Evolutionary conservation across 768 basidiomycete species (phyloP).

Genomic region (Sistotremastrum suecicum): DNA sequence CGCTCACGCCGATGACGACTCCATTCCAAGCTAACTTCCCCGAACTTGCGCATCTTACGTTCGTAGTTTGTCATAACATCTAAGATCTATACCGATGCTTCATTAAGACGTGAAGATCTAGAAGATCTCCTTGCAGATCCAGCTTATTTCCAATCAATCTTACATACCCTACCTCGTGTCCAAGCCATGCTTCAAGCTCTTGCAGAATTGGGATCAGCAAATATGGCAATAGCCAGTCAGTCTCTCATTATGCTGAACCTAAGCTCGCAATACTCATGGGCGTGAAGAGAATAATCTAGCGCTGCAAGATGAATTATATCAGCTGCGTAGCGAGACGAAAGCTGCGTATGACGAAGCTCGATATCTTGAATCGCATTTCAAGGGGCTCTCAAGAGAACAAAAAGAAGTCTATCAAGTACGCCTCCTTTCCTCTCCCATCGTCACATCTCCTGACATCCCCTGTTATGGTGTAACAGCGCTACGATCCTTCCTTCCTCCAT

Average conservation of each 20-base stretch:
- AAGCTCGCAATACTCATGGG: no score
- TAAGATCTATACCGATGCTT: background rate
- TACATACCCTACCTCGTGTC: slow-evolving; percentile 66
- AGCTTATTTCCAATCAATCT: slow-evolving; percentile 73
- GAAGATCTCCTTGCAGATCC: slow-evolving; percentile 78
- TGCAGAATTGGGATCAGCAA: slow-evolving; percentile 66
- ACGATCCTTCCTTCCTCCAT: slow-evolving; percentile 75
- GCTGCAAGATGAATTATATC: slow-evolving; percentile 62
- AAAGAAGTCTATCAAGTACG: slow-evolving; percentile 74
- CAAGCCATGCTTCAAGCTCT: slow-evolving; percentile 64
- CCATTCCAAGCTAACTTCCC: no score
- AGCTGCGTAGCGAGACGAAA: slow-evolving; percentile 68
- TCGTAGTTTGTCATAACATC: no score
- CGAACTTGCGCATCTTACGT: no score
- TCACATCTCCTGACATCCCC: slow-evolving; percentile 4
- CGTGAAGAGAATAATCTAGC: slow-evolving; percentile 56
- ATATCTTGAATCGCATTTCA: slow-evolving; percentile 67
- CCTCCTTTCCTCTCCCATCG: slow-evolving; percentile 1
- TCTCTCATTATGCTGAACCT: slow-evolving; percentile 6
- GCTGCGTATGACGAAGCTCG: slow-evolving; percentile 83
- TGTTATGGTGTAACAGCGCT: slow-evolving; percentile 35
- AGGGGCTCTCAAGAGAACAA: slow-evolving; percentile 79
- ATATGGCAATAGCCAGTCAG: slow-evolving; percentile 78
- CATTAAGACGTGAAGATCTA: slow-evolving; percentile 69
- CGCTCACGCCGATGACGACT: no score